Conservation (phyloP, 495 filamentous ascomycete genomes). For the Daldinia concentrica region DNA sequence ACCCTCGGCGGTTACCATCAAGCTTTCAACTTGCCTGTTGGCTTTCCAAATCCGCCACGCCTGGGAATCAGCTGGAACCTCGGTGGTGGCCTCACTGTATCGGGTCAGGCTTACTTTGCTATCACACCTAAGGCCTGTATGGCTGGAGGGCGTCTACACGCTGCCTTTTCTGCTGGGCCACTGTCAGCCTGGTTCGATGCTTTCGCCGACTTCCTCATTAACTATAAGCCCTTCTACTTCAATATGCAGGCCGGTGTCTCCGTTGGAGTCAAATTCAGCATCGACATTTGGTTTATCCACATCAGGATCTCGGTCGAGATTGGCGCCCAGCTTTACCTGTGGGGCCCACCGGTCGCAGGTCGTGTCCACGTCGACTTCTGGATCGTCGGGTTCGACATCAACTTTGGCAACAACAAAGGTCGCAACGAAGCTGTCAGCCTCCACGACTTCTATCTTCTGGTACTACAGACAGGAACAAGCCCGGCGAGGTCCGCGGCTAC, state of each 20-base stretch:
- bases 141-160: constrained; percentile 55
- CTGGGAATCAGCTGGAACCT: constrained; percentile 55
- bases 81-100: constrained; percentile 47
- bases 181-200: constrained; percentile 57
- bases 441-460: constrained; percentile 22
- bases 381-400: constrained; percentile 56
- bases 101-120: constrained; percentile 60
- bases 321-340: constrained; percentile 49
- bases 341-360: constrained; percentile 53
- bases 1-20: constrained; percentile 63
- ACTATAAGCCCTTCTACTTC: constrained; percentile 61
- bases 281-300: constrained; percentile 51
- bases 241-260: constrained; percentile 48
- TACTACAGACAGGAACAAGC: constrained; percentile 10
- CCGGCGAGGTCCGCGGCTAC: background rate
- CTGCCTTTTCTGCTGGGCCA: constrained; percentile 41
- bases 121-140: constrained; percentile 63
- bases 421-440: constrained; percentile 1
- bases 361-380: constrained; percentile 55
- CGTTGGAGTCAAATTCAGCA: constrained; percentile 52
- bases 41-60: constrained; percentile 57
- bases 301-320: constrained; percentile 51
- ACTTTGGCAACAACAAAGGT: constrained; percentile 48
- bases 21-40: constrained; percentile 47
- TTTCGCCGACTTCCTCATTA: constrained; percentile 59